phyloP scores from a whole-genome alignment of 768 basidiomycete genomes.

The Hericium rajendrae region DNA sequence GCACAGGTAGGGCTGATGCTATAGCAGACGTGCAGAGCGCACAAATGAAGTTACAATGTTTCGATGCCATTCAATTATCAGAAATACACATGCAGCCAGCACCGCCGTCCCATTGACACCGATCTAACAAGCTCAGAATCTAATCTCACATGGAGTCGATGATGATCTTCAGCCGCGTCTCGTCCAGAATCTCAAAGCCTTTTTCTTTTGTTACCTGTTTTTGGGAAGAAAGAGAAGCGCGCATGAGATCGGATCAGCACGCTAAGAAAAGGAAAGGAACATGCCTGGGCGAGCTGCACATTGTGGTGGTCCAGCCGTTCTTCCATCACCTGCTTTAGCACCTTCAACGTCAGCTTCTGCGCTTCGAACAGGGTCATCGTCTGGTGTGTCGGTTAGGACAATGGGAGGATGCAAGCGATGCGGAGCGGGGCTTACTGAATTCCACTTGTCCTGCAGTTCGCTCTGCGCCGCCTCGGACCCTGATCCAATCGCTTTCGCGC shows the following conservation, averaged over 20 bases:
- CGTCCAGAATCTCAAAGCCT: conserved; percentile 88
- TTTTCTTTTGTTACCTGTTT: conserved; percentile 64
- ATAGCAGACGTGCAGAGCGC: too few relatives aligned
- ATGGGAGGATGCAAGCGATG: neutral
- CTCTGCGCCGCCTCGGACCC: conserved; percentile 97
- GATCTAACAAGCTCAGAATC: neutral
- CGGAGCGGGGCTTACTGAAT: conserved; percentile 50
- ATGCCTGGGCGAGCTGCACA: conserved; percentile 89
- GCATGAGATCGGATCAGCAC: neutral
- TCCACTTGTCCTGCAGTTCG: conserved; percentile 95
- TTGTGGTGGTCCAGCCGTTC: conserved; percentile 99
- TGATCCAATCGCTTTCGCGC: conserved; percentile 97
- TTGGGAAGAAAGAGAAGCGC: neutral
- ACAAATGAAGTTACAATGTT: too few relatives aligned
- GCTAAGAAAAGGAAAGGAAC: conserved; percentile 7
- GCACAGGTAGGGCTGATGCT: too few relatives aligned
- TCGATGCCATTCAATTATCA: neutral
- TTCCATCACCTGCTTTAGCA: conserved; percentile 99
- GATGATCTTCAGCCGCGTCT: conserved; percentile 69
- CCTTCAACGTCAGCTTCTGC: conserved; percentile 74
- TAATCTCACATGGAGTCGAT: conserved; percentile 71
- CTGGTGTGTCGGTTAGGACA: conserved; percentile 30
- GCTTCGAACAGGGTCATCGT: conserved; percentile 88
- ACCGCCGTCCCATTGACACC: neutral
- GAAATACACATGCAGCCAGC: neutral